Evolutionary conservation across 1,139 yeast species (phyloP), one percentile per base, ranked within the genome.

Genomic region (Saccharomyces hybrid): DNA sequence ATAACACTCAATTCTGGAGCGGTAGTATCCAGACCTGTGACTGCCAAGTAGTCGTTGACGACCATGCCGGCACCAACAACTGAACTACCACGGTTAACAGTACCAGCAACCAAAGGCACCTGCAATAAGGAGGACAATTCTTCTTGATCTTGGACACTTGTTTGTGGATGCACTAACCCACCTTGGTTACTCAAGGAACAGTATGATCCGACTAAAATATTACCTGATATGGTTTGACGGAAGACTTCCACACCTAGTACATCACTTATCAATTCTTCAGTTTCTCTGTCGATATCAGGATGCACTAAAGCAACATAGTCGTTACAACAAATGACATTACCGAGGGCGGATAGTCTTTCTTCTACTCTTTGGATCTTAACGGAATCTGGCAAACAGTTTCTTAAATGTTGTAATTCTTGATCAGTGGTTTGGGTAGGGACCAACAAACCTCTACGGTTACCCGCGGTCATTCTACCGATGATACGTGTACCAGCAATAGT

Each of bases 391-490:
- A 95, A 80, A 59, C 96, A 86, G 77, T 95, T 95, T 81, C 99
- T 83, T 70, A 95, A 77, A 75, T 95, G 99, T 85, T 90, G 95
- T 65, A 95, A 83, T 74, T 95, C 99, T 75, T 93, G 99, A 73
- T 95, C 99, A n/a, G 98, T 89, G 52, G 99, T 95, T 73, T 91
- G 97, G 29, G 96, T 88, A 58, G 99, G 99, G 16, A 95, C 99
- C 56, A 95, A 79, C 62, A 95, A 78, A 47, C 99, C 99, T 71
- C 98, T 83, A 78, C 99, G 85, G 79, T 95, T 95, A 68, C 99
- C 99, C 46, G 97, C 97, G 47, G 97, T 88, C 96, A 95, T 88
- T 73, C 99, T 83, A 63, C 99, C 99, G 58, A 95, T 88, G 62
- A 95, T 95, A 75, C 99, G 86, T 64, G 96, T 90, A 63, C 99